A percentile compares a stretch with the other conserved stretches of the same genome.
Conservation (phyloP, 2,329 filamentous ascomycete genomes). For the Sclerotinia spermophila region DNA sequence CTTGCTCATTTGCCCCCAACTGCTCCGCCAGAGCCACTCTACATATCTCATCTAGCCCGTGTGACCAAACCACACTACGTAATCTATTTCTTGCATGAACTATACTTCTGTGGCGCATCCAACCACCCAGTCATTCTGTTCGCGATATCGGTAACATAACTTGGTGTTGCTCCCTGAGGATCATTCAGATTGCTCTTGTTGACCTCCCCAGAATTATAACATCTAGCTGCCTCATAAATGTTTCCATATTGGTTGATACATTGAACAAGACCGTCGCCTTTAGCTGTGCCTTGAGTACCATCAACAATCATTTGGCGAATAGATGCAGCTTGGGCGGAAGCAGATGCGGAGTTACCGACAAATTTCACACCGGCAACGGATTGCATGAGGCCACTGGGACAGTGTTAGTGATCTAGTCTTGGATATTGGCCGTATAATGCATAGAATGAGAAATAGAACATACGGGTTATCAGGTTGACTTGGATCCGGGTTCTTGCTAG, state of each 20-base stretch:
- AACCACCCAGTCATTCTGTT: conserved; percentile 28
- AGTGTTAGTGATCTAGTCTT: not conserved
- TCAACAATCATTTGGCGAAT: conserved; percentile 36
- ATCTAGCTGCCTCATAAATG: conserved; percentile 34
- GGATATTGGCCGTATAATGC: not conserved
- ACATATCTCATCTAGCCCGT: not conserved
- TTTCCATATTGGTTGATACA: conserved; percentile 32
- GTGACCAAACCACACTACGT: not conserved
- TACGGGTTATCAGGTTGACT: conserved; percentile 20
- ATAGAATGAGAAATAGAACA: not conserved
- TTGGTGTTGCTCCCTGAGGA: conserved; percentile 29
- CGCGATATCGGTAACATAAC: conserved; percentile 36
- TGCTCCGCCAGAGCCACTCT: not conserved
- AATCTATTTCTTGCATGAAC: not conserved
- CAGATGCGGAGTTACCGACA: conserved; percentile 23
- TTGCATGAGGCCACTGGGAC: conserved; percentile 31
- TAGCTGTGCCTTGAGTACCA: conserved; percentile 33
- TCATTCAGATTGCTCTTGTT: conserved; percentile 31
- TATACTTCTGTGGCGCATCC: conserved; percentile 7
- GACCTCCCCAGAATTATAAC: conserved; percentile 35
- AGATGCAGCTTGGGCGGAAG: conserved; percentile 24
- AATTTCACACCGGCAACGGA: conserved; percentile 28
- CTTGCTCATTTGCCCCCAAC: not conserved
- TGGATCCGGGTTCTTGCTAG: conserved; percentile 25
- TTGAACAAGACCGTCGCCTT: conserved; percentile 31